These are phyloP conservation scores for Mycosphaerella sp. DNA, from an alignment of 2,329 filamentous ascomycete genomes.

Conservation along the genomic window DNA sequence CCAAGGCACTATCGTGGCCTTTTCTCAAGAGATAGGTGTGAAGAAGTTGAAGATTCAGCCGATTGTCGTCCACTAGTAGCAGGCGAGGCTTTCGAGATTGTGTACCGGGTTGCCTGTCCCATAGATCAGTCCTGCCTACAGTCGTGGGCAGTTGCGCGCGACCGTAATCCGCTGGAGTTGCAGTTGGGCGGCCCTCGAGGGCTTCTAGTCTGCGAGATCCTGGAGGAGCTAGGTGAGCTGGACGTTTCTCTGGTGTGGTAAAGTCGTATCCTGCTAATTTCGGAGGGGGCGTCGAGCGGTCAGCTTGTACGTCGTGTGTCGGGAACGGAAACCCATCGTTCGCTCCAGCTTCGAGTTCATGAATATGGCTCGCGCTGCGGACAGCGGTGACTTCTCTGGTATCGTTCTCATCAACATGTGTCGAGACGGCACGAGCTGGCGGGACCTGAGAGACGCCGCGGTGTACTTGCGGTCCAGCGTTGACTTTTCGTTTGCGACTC, in stretches of 20 bases:
- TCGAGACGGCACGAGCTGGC: neutral
- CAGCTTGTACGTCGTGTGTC: neutral
- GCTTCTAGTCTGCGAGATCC: neutral
- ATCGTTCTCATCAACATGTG: neutral
- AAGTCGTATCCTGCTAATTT: neutral
- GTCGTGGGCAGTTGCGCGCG: neutral
- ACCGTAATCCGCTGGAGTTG: neutral
- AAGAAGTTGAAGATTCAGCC: slow-evolving; percentile 25
- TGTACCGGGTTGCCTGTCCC: slow-evolving; percentile 4
- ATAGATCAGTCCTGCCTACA: neutral
- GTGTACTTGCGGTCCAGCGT: neutral
- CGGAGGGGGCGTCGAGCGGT: neutral
- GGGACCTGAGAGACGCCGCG: neutral
- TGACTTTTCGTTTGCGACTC: neutral
- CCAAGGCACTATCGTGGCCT: slow-evolving; percentile 25
- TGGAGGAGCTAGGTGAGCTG: neutral
- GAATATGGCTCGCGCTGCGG: neutral
- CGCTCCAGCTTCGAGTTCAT: neutral
- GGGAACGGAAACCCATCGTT: neutral
- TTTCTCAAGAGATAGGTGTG: slow-evolving; percentile 33
- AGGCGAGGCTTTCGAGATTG: slow-evolving; percentile 18
- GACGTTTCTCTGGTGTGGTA: neutral
- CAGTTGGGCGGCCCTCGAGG: neutral
- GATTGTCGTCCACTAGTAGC: slow-evolving; percentile 30
- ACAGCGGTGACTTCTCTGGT: neutral